Evolutionary conservation across 73 alveolate genomes (phyloP), one percentile per base, ranked within the genome.

Genomic region (Diophrys sp.): DNA sequence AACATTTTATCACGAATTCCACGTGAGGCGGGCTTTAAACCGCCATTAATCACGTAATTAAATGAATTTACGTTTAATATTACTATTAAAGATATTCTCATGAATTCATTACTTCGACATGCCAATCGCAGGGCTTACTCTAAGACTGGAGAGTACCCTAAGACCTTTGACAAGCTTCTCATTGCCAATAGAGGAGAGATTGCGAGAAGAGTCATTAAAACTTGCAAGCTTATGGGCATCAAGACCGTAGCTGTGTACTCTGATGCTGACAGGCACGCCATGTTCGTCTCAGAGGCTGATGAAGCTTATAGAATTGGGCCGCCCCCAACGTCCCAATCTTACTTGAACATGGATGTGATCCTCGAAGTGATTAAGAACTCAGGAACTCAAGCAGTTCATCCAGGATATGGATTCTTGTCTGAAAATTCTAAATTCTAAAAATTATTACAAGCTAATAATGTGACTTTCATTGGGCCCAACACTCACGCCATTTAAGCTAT

Each of bases 331-430:
- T 83, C 78, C 57, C 69, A 84, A 57, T 84, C 94, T 53, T 91
- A 89, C 67, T 70, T 91, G 57, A 81, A 81, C 53, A 75, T 79
- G 81, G 88, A 77, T 29, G 80, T 67, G 62, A 82, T 91, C 73
- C 77, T 91, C 24, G 97, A 86, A 14, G 85, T 86, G 25, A 90
- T 87, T 55, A 85, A 89, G 83, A 55, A 73, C 31, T 78, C 94
- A 23, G 92, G 94, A 23, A 75, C 95, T 53, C 75, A 90, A 68
- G 98, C 98, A 14, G 94, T 94, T 34, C 98, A 94, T 80, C 98
- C 98, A 0, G 98, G 98, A 71, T 94, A 93, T 75, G 98, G 98
- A 79, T 94, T 94, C 91, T 84, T 94, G 34, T 89, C 97, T 11
- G 98, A 94, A 75, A 88, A 88, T 72, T 73, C 89, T 32, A 74